phyloP scores from a whole-genome alignment of 2,329 filamentous ascomycete species.

The Epicoccum sorghinum region DNA sequence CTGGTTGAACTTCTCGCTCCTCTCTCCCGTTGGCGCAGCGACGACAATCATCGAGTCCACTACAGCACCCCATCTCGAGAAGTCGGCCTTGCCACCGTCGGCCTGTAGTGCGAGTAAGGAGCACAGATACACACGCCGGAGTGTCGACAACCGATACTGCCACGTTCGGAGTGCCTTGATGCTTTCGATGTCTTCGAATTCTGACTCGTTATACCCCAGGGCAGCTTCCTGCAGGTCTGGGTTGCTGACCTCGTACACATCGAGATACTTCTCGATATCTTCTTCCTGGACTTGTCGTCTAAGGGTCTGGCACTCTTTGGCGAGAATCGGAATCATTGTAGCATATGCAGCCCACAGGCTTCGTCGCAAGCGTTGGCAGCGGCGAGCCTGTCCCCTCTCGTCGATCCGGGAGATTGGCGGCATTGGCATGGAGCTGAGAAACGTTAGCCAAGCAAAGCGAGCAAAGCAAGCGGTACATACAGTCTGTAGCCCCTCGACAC shows the following conservation, averaged over 20 bases:
- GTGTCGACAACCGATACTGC: conserved; percentile 74
- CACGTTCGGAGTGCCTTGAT: conserved; percentile 75
- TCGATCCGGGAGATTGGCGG: conserved; percentile 93
- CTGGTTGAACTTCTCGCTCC: conserved; percentile 69
- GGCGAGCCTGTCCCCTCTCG: conserved; percentile 76
- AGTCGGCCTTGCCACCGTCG: conserved; percentile 76
- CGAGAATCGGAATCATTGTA: conserved; percentile 73
- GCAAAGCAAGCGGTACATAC: conserved; percentile 55
- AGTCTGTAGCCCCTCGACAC: conserved; percentile 89
- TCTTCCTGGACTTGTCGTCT: conserved; percentile 77
- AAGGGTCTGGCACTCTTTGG: conserved; percentile 71
- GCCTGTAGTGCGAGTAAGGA: conserved; percentile 87
- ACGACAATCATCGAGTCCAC: conserved; percentile 75
- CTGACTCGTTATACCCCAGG: conserved; percentile 64
- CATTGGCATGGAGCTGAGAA: conserved; percentile 76
- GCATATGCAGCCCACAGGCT: conserved; percentile 73
- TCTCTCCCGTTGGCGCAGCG: conserved; percentile 65
- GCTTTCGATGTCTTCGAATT: conserved; percentile 76
- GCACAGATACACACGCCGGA: conserved; percentile 85
- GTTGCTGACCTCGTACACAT: conserved; percentile 62
- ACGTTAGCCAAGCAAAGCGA: not conserved
- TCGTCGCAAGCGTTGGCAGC: conserved; percentile 80
- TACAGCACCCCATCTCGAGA: conserved; percentile 77
- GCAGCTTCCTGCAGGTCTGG: conserved; percentile 55
- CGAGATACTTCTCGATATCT: conserved; percentile 89